Evolutionary conservation across 257 asterid genomes (phyloP).

Genomic region (Verbena officinalis): DNA sequence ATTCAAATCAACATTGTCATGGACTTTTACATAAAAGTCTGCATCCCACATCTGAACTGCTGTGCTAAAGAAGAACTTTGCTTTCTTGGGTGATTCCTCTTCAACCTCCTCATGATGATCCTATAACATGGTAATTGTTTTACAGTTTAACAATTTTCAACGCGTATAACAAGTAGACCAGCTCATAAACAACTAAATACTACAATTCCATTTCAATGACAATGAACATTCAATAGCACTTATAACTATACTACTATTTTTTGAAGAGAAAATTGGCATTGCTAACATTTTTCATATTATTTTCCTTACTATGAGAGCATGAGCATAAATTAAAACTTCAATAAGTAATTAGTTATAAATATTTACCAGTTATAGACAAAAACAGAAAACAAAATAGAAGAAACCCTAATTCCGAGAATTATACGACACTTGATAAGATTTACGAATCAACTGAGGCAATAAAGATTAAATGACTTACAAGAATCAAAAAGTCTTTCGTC

Average conservation of each 20-base stretch:
- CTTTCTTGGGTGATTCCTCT: conserved; percentile 85
- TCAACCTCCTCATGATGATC: conserved; percentile 94
- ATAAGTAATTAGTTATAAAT: conserved; percentile 4
- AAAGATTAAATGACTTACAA: conserved; percentile 52
- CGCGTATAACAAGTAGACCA: conserved; percentile 14
- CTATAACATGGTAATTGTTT: conserved; percentile 38
- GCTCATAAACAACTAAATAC: conserved; percentile 15
- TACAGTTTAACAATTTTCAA: not conserved
- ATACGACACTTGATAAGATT: not conserved
- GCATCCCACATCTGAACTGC: conserved; percentile 98
- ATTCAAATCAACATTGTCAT: conserved; percentile 78
- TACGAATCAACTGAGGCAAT: conserved; percentile 10
- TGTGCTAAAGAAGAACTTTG: conserved; percentile 76
- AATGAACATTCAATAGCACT: conserved; percentile 1
- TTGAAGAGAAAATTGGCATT: conserved; percentile 6
- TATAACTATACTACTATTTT: not conserved
- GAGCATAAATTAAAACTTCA: conserved; percentile 23
- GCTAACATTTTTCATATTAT: not conserved
- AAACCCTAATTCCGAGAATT: conserved; percentile 1
- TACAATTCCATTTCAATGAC: not conserved
- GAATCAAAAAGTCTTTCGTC: conserved; percentile 83
- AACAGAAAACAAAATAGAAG: no score
- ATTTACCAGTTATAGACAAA: not conserved
- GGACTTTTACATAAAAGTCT: conserved; percentile 84
- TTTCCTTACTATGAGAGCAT: conserved; percentile 12